Percentiles rank a stretch among this genome's conserved stretches.
Conservation (phyloP, 1,139 yeast species). For the Candida dubliniensis region DNA sequence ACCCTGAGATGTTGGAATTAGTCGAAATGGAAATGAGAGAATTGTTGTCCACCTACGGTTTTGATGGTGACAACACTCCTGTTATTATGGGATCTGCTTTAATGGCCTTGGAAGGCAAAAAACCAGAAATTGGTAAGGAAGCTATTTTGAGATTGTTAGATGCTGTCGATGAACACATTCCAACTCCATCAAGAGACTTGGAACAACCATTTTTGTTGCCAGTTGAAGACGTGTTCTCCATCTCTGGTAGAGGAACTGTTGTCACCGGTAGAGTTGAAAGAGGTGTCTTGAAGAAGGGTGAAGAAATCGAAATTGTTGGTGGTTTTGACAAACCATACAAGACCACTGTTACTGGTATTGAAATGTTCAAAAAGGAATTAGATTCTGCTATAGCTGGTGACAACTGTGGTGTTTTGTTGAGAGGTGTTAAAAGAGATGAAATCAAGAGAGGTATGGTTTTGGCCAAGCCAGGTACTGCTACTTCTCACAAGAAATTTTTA, state of each 20-base stretch:
- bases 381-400: constrained; percentile 99
- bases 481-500: constrained; percentile 91
- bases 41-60: constrained; percentile 83
- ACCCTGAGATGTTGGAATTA: constrained; percentile 98
- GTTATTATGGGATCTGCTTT: constrained; percentile 98
- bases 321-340: constrained; percentile 82
- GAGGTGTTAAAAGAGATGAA: constrained; percentile 99
- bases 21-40: constrained; percentile 99
- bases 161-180: constrained; percentile 92
- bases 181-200: constrained; percentile 94
- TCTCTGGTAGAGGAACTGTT: constrained; percentile 99
- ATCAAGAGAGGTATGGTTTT: constrained; percentile 97
- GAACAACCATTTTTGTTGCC: constrained; percentile 98
- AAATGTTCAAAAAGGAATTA: constrained; percentile 98
- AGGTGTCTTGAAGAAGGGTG: constrained; percentile 96
- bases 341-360: constrained; percentile 96
- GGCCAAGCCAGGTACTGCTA: constrained; percentile 88
- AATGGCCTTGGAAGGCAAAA: constrained; percentile 85
- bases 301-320: constrained; percentile 96
- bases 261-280: constrained; percentile 99
- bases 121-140: constrained; percentile 90
- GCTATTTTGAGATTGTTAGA: constrained; percentile 82
- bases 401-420: constrained; percentile 94
- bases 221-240: constrained; percentile 95
- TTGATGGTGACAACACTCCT: constrained; percentile 98